Evolutionary conservation across 176 grass and related monocot genomes (phyloP).

Genomic region (Bothriochloa decipiens): DNA sequence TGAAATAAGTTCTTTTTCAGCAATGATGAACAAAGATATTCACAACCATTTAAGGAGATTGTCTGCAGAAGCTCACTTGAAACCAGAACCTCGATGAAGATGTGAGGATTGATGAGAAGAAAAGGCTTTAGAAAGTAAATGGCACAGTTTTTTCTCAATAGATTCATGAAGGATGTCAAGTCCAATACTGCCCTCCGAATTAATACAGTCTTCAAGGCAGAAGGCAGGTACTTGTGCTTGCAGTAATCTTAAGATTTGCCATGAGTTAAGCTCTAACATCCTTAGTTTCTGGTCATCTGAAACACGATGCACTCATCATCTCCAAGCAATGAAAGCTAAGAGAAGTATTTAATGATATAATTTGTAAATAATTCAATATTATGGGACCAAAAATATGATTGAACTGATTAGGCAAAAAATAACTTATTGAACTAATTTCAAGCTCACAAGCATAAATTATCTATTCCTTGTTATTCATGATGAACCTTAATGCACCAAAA

Average conservation of each 20-base stretch:
- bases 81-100: conserved; percentile 43
- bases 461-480: not conserved
- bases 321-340: not conserved
- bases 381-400: not conserved
- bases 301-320: conserved; percentile 34
- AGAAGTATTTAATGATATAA: conserved; percentile 25
- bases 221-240: conserved; percentile 67
- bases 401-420: conserved; percentile 22
- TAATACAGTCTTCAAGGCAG: conserved; percentile 63
- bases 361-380: conserved; percentile 5
- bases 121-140: conserved; percentile 73
- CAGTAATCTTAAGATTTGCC: conserved; percentile 87
- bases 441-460: conserved; percentile 8
- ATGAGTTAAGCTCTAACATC: conserved; percentile 79
- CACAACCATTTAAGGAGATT: conserved; percentile 1
- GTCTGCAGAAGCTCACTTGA: conserved; percentile 51
- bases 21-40: conserved; percentile 19
- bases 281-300: conserved; percentile 79
- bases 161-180: conserved; percentile 33
- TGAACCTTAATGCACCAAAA: not conserved
- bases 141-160: conserved; percentile 55
- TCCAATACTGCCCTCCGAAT: conserved; percentile 28
- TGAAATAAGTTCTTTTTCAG: conserved; percentile 45
- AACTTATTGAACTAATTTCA: conserved; percentile 21
- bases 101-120: conserved; percentile 52